Evolutionary conservation across 2,329 filamentous ascomycete species (phyloP), one percentile per base, ranked within the genome.

Genomic region (Monosporascus sp.): DNA sequence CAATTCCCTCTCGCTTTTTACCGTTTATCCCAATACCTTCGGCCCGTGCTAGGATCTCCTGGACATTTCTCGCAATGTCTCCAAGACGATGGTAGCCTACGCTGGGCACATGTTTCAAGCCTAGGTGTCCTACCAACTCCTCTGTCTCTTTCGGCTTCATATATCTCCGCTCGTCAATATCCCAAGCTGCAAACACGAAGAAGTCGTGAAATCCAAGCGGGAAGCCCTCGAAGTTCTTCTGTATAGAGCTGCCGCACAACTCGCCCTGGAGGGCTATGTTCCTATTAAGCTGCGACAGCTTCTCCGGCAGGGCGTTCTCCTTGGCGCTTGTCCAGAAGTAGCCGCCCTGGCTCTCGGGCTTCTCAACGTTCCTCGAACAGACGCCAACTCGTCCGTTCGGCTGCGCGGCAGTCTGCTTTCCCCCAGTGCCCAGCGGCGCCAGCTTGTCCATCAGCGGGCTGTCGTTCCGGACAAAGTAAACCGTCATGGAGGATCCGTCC

Each of bases 401-500:
- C 6, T 60, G 60, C 2, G 60, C 67, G 62, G 27, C 65, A 67
- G 22, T 58, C 62, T 3, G 50, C 48, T 6, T 60, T 59, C 3
- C 6, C 50, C 51, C 37, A 37, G 24, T 44, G 31, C 43, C 48
- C 27, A 51, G 49, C 6, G 55, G 27, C 7, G 61, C 58, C 5
- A 70, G 58, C 9, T 45, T 37, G 6, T 22, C 15, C 39, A 51
- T 60, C 48, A 59, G 50, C 3, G 51, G 55, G 22, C 59, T 66
- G 22, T 60, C 45, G 18, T 55, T 51, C 31, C 55, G 48, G 51
- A 74, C 48, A 48, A 69, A 73, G 59, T 73, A 74, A 22, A 67
- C 58, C 0, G 68, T 69, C 66, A 72, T 72, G 14, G 65, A 67
- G 0, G 63, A 58, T 18, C 71, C 72, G 52, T 74, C 72, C 62